Conservation (phyloP, 2,329 filamentous ascomycete genomes). For the Penicillium sp. region DNA sequence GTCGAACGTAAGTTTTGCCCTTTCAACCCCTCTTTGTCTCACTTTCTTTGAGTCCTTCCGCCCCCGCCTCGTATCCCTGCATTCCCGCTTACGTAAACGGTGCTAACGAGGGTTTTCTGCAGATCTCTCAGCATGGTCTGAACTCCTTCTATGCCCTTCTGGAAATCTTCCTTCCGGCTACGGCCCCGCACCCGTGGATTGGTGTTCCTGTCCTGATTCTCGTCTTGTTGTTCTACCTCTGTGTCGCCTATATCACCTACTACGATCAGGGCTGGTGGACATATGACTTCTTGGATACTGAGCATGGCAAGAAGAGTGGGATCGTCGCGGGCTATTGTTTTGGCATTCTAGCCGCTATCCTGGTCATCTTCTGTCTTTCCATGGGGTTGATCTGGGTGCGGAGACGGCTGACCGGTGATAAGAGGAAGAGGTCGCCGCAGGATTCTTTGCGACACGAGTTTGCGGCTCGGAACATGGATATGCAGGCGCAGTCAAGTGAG, state of each 20-base stretch:
- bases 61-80: slow-evolving; percentile 2
- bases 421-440: slow-evolving; percentile 24
- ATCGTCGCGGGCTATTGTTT: slow-evolving; percentile 66
- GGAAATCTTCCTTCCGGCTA: slow-evolving; percentile 70
- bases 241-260: slow-evolving; percentile 71
- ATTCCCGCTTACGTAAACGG: neutral
- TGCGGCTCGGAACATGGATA: neutral
- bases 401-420: slow-evolving; percentile 43
- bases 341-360: slow-evolving; percentile 55
- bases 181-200: slow-evolving; percentile 61
- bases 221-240: slow-evolving; percentile 71
- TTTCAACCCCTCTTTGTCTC: neutral
- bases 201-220: slow-evolving; percentile 68
- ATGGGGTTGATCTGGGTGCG: slow-evolving; percentile 56
- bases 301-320: slow-evolving; percentile 47
- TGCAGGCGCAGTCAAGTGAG: neutral
- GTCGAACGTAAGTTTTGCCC: slow-evolving; percentile 42
- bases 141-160: slow-evolving; percentile 74
- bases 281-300: slow-evolving; percentile 74
- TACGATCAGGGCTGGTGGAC: slow-evolving; percentile 72
- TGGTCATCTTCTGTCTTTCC: slow-evolving; percentile 56
- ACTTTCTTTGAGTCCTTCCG: neutral
- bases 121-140: slow-evolving; percentile 71
- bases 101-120: neutral
- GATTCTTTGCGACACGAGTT: slow-evolving; percentile 12